Base-by-base conservation (phyloP, 805 yeast genomes). In the Yarrowia sp. region DNA sequence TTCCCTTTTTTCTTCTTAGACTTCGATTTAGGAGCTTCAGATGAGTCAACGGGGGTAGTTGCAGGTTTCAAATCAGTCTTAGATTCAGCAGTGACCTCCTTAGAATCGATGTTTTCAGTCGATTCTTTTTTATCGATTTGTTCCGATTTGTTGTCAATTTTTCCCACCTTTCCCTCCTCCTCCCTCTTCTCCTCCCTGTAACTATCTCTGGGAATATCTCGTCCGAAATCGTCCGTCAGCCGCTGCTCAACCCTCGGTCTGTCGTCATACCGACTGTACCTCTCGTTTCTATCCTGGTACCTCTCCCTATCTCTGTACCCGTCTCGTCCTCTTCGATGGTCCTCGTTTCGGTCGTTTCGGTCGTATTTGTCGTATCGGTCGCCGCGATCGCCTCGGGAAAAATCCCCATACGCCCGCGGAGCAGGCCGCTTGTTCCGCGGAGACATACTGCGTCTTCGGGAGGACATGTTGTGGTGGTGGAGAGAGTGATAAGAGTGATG, bases 351-450 rank as follows among this genome's bases (percentile, higher is more conserved):
- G 22, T 42, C 40, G 15, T 42, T 19, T 9, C 63, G 12, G 12
- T 45, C 52, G n/a, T n/a, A 5, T 59, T 52, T 43, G n/a, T 58
- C 65, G 50, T 32, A 14, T 32, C 64, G 9, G n/a, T 58, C 64
- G n/a, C 26, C 7, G 32, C 64, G 26, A 12, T 58, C 48, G 38
- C 42, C 26, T 14, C 64, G 32, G 10, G 41, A n/a, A 16, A 26
- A 26, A 11, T 43, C 52, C 8, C 11, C 19, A 42, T 59, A 59
- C 14, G 26, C 11, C 7, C 64, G 40, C 5, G 64, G 64, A 42
- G 64, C 64, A 5, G 38, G 64, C 11, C 64, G 64, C 26, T 59
- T 32, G 65, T 59, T 35, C 19, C 48, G 63, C 10, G 65, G 65
- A 36, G 65, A 59, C 8, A 45, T 16, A 14, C 52, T 45, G 36